Evolutionary conservation across 768 basidiomycete species (phyloP), one percentile per base, ranked within the genome.

Genomic region (Lactarius sp.): DNA sequence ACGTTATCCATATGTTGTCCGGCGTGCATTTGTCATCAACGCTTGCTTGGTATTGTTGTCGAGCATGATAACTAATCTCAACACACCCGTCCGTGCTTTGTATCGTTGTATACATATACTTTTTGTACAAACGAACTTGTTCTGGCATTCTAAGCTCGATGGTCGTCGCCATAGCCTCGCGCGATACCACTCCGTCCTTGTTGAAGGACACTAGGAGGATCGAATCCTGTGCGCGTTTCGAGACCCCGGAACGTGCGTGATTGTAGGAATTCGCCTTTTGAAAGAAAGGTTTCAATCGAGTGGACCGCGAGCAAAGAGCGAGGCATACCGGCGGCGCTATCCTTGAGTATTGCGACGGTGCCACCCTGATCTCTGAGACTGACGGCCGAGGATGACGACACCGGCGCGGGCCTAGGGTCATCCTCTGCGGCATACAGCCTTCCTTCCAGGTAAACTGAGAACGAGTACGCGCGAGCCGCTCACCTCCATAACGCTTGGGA

Each of bases 171-270:
- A 72, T 98, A 98, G 10, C 90, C 92, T 65, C 88, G 82, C 44
- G 96, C 94, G 52, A 96, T 88, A 6, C 96, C 96, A 68, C 83
- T 90, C 52, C 94, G 77, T 0, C 96, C 96, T 73, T 96, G 90
- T 75, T 97, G 92, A 62, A 98, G 73, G 46, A 87, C 73, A 65
- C 88, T 83, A 0, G 95, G 94, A 1, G 79, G 81, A 70, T 96
- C 92, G 72, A 90, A 78, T 0, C 92, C 93, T 12, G 87, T 69
- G 9, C 89, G 80, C 22, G 83, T 75, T 62, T 98, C 95, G 31
- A 98, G 77, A 1, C 96, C 96, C 49, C 81, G 83, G 75, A 88
- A 98, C 0, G 83, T 84, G 52, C 94, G 83, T 16, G 77, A 76
- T 34, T 87, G 84, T 18, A 97, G 76, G 75, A 89, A 94, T 70